Evolutionary conservation across 2,329 filamentous ascomycete species (phyloP), one percentile per base, ranked within the genome.

Genomic region (Colletotrichum limetticola): DNA sequence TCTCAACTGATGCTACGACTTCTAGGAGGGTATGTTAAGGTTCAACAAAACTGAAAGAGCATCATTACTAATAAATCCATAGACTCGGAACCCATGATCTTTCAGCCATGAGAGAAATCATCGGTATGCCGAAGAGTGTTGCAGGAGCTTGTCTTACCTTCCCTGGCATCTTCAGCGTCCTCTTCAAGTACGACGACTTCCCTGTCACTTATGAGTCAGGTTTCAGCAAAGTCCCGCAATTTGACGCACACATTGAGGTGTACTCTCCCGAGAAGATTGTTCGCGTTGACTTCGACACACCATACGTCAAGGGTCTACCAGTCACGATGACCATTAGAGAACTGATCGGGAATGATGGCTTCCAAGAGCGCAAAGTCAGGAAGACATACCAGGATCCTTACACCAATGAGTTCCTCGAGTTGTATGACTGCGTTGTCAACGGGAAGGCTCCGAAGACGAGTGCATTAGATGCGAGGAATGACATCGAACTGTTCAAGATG

Each of bases 181-280:
- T 87, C 1, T 87, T 87, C 76, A 79, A 84, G 28, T 88, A 85
- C 72, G 67, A 77, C 1, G 74, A 76, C 26, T 92, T 90, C 70
- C 82, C 87, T 0, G 84, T 90, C 2, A 83, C 85, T 0, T 92
- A 91, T 75, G 90, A 92, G 74, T 86, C 85, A 0, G 90, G 90
- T 0, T 82, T 91, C 26, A 85, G 88, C 74, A 76, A 78, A 0
- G 84, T 92, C 1, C 87, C 89, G 0, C 76, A 80, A 0, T 90
- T 90, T 62, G 88, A 90, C 66, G 86, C 88, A 0, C 83, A 86
- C 56, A 78, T 90, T 7, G 86, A 86, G 3, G 82, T 92, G 0
- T 91, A 90, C 74, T 85, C 85, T 0, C 78, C 82, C 19, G 81
- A 84, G 7, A 92, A 91, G 80, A 86, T 85, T 0, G 86, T 92